phyloP scores from a whole-genome alignment of 2,329 filamentous ascomycete species.

The Phaeosphaeria sp. region DNA sequence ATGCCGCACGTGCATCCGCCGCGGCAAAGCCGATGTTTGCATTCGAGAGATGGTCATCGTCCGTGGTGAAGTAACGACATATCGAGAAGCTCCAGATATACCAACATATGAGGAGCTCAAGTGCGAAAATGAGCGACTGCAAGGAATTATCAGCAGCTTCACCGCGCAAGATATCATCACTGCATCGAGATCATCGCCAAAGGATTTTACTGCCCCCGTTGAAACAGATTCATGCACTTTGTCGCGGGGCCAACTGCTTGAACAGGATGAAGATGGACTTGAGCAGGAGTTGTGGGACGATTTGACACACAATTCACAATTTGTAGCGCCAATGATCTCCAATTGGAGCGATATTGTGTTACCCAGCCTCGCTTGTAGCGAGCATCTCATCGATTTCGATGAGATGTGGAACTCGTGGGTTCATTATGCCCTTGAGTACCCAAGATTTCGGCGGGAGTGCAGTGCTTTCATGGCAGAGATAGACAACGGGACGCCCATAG shows the following conservation, averaged over 20 bases:
- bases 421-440: conserved; percentile 11
- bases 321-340: background rate
- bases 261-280: conserved; percentile 1
- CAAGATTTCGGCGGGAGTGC: background rate
- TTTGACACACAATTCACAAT: background rate
- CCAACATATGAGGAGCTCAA: conserved; percentile 4
- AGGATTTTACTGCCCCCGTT: background rate
- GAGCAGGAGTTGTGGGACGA: background rate
- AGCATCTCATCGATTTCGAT: conserved; percentile 3
- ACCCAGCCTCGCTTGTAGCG: background rate
- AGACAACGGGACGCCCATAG: background rate
- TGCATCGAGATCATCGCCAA: background rate
- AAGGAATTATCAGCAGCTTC: background rate
- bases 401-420: conserved; percentile 10
- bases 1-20: conserved; percentile 1
- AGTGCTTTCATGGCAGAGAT: conserved; percentile 2
- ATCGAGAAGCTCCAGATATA: background rate
- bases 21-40: conserved; percentile 1
- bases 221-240: background rate
- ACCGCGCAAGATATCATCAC: background rate
- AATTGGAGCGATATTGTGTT: conserved; percentile 4
- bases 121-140: conserved; percentile 6
- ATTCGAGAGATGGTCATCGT: conserved; percentile 5
- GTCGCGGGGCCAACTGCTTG: background rate
- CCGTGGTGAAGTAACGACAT: conserved; percentile 3